These are phyloP conservation scores for Hypoxylon lenormandii DNA, from an alignment of 495 filamentous ascomycete genomes.

Conservation along the genomic window DNA sequence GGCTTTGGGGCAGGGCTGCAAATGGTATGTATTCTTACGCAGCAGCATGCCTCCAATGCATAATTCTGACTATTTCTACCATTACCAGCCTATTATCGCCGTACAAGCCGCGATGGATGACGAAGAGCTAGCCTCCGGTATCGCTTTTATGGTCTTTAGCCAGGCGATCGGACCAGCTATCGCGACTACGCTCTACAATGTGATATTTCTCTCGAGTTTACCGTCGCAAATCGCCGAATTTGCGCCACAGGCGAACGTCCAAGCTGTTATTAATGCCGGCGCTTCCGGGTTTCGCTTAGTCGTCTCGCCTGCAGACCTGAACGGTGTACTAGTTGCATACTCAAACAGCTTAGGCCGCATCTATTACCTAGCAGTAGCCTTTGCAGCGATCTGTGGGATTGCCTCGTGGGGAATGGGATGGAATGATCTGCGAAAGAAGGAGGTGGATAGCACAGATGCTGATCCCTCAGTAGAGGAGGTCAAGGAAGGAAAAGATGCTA, in stretches of 20 bases:
- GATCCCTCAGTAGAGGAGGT: no score
- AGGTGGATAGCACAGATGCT: slow-evolving; percentile 11
- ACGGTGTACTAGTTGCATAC: slow-evolving; percentile 59
- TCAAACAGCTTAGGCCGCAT: slow-evolving; percentile 51
- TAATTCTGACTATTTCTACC: no score
- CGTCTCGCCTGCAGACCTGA: slow-evolving; percentile 49
- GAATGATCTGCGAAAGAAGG: slow-evolving; percentile 60
- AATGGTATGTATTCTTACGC: slow-evolving; percentile 22
- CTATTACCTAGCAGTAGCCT: slow-evolving; percentile 51
- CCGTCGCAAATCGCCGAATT: slow-evolving; percentile 34
- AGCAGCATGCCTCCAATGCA: no score
- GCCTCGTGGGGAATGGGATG: slow-evolving; percentile 61
- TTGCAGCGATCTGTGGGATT: slow-evolving; percentile 39
- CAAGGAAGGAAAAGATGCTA: no score
- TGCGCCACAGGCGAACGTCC: slow-evolving; percentile 39
- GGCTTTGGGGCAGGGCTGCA: slow-evolving; percentile 57
- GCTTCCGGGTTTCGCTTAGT: slow-evolving; percentile 34
- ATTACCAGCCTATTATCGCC: slow-evolving; percentile 52
- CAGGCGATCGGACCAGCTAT: slow-evolving; percentile 58
- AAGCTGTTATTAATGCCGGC: slow-evolving; percentile 53
- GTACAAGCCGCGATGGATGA: slow-evolving; percentile 58
- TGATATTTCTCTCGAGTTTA: slow-evolving; percentile 56
- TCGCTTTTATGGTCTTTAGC: slow-evolving; percentile 60
- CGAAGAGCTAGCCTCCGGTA: slow-evolving; percentile 57
- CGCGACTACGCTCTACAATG: slow-evolving; percentile 51